Evolutionary conservation across 805 yeast species (phyloP).

Genomic region (Saturnispora saitoi): DNA sequence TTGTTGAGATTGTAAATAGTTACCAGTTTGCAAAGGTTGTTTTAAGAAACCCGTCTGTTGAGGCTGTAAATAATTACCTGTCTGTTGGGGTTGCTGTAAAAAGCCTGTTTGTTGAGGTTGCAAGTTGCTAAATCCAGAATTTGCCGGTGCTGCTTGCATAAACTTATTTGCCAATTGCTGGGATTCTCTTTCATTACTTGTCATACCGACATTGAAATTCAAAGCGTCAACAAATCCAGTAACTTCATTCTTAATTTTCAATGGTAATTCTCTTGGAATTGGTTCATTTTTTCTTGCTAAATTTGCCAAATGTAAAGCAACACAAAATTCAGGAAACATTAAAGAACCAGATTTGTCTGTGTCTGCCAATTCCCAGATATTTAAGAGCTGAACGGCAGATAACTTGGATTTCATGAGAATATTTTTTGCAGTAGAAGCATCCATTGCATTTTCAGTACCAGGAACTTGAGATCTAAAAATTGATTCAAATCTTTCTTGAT

Average conservation of each 20-base stretch:
- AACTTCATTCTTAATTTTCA: conserved; percentile 72
- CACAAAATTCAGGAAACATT: conserved; percentile 88
- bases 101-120: conserved; percentile 25
- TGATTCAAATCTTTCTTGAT: conserved; percentile 80
- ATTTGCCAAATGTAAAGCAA: conserved; percentile 83
- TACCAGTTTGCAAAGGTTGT: too few species aligned
- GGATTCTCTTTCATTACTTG: conserved; percentile 6
- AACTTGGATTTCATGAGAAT: conserved; percentile 75
- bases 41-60: conserved; percentile 49
- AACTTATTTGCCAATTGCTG: conserved; percentile 8
- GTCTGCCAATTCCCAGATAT: conserved; percentile 88
- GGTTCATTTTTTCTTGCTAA: conserved; percentile 68
- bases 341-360: conserved; percentile 78
- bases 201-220: conserved; percentile 60
- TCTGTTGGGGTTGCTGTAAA: conserved; percentile 20
- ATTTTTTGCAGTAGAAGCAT: conserved; percentile 68
- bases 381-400: conserved; percentile 65
- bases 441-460: conserved; percentile 56
- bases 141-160: conserved; percentile 4
- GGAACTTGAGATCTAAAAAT: conserved; percentile 74
- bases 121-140: not conserved
- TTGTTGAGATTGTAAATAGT: conserved; percentile 26
- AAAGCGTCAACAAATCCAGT: conserved; percentile 85
- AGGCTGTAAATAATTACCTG: conserved; percentile 34
- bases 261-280: conserved; percentile 66